Evolutionary conservation across 164 flowering plant genomes (phyloP).

Genomic region (Magnolia changhungtana): DNA sequence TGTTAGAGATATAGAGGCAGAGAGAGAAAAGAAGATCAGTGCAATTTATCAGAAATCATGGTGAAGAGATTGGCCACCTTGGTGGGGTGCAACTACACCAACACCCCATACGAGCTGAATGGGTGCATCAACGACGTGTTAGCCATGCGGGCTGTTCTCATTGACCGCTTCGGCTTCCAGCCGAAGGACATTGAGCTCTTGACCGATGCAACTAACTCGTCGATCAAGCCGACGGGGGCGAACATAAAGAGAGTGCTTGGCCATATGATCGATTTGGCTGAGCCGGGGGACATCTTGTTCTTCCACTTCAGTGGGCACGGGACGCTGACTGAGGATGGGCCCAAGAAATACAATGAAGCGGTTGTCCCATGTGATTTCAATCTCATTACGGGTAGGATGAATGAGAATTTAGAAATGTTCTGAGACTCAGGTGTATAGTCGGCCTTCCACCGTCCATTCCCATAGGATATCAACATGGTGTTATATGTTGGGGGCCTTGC

Average conservation of each 20-base stretch:
- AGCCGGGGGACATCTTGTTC: conserved; percentile 55
- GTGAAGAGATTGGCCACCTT: conserved; percentile 53
- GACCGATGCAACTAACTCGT: conserved; percentile 43
- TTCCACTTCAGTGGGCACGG: conserved; percentile 93
- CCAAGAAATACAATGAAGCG: conserved; percentile 53
- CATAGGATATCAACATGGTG: too few species aligned
- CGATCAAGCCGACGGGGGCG: conserved; percentile 53
- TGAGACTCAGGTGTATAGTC: too few species aligned
- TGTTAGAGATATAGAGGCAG: neutral
- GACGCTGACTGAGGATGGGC: conserved; percentile 30
- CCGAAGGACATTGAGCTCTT: conserved; percentile 38
- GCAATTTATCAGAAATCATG: neutral
- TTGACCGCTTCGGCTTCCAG: conserved; percentile 49
- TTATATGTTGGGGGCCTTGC: too few species aligned
- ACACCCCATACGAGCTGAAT: conserved; percentile 52
- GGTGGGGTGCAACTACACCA: conserved; percentile 64
- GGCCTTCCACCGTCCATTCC: too few species aligned
- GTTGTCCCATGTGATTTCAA: conserved; percentile 82
- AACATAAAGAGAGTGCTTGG: conserved; percentile 52
- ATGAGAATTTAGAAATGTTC: too few species aligned
- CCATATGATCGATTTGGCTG: conserved; percentile 49
- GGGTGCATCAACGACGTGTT: conserved; percentile 82
- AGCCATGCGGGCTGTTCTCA: conserved; percentile 43
- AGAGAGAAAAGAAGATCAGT: conserved; percentile 3
- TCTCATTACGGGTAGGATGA: conserved; percentile 59